Evolutionary conservation across 768 basidiomycete genomes (phyloP).

Genomic region (Macrolepiota dolichaula): DNA sequence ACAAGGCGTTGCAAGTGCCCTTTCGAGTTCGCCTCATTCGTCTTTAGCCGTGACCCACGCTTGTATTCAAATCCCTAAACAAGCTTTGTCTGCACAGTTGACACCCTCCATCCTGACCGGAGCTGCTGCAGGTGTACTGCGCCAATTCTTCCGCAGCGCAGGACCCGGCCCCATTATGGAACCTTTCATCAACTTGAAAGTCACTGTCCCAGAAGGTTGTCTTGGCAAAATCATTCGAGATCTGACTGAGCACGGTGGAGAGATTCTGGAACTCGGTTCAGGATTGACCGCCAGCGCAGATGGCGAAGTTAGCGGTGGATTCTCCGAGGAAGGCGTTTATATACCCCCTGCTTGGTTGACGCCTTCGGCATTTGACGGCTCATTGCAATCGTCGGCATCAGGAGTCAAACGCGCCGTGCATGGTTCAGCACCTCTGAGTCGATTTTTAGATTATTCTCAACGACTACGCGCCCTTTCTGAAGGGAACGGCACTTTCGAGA

Average conservation of each 20-base stretch:
- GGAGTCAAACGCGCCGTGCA: conserved; percentile 58
- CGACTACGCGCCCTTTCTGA: conserved; percentile 78
- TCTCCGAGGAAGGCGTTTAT: conserved; percentile 63
- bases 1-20: conserved; percentile 64
- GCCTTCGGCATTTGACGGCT: conserved; percentile 41
- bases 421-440: conserved; percentile 75
- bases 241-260: conserved; percentile 80
- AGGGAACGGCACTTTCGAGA: conserved; percentile 80
- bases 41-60: conserved; percentile 67
- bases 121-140: conserved; percentile 62
- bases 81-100: conserved; percentile 32
- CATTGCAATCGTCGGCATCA: conserved; percentile 17
- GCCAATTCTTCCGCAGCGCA: conserved; percentile 54
- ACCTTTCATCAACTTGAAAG: conserved; percentile 69
- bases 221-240: conserved; percentile 82
- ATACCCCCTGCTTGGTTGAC: conserved; percentile 75
- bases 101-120: conserved; percentile 57
- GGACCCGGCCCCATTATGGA: conserved; percentile 77
- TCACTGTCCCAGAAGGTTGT: conserved; percentile 61
- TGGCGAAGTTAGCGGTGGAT: conserved; percentile 39
- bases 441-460: conserved; percentile 77
- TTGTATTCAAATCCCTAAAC: conserved; percentile 51
- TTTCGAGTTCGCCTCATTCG: conserved; percentile 79
- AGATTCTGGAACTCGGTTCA: conserved; percentile 64
- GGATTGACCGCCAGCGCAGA: conserved; percentile 31